Evolutionary conservation across 129 eudicot species (phyloP).

Genomic region (Flaveria ramosissima): DNA sequence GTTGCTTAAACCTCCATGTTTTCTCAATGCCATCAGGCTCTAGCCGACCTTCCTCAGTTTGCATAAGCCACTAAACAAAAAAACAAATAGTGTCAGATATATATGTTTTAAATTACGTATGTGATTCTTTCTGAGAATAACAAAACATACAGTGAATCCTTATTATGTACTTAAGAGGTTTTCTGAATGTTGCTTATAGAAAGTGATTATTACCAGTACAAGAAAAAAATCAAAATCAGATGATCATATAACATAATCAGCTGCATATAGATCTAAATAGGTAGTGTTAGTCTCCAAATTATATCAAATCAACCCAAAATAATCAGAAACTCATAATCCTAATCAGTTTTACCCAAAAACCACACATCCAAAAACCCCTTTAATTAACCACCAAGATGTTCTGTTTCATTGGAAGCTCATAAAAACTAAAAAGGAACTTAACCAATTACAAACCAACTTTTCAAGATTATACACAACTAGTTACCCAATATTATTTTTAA

Average conservation of each 20-base stretch:
- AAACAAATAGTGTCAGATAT: background rate
- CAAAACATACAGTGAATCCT: background rate
- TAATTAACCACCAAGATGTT: background rate
- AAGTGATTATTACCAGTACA: background rate
- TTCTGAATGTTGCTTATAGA: background rate
- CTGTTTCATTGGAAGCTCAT: too few relatives aligned
- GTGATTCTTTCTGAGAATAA: background rate
- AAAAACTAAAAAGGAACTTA: too few relatives aligned
- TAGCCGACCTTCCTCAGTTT: slow-evolving; percentile 74
- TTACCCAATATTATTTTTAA: too few relatives aligned
- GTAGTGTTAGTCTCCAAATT: background rate
- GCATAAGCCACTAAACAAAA: slow-evolving; percentile 79
- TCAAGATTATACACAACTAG: too few relatives aligned
- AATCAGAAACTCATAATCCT: background rate
- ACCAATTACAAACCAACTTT: too few relatives aligned
- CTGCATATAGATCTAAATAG: background rate
- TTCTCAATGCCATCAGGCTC: slow-evolving; percentile 86
- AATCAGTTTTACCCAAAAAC: background rate
- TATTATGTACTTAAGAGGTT: background rate
- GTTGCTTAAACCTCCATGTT: slow-evolving; percentile 82
- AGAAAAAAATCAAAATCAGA: background rate
- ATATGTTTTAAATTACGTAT: background rate
- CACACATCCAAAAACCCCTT: background rate
- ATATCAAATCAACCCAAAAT: background rate
- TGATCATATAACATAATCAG: background rate